These are phyloP conservation scores for Linanthus parryae DNA, from an alignment of 148 eudicot genomes.

Conservation along the genomic window DNA sequence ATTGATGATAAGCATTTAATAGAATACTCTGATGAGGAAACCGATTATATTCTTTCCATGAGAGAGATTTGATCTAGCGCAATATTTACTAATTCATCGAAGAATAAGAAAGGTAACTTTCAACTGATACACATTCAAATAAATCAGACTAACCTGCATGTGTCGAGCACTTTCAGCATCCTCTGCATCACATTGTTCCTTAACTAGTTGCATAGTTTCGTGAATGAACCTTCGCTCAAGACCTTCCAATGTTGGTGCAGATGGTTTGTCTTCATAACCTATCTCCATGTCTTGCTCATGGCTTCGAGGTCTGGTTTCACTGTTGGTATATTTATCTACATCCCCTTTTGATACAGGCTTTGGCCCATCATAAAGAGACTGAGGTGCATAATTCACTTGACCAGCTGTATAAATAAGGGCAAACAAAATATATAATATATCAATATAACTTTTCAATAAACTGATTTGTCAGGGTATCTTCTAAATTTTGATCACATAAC, in stretches of 20 bases:
- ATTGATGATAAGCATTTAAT: not conserved
- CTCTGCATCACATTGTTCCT: conserved; percentile 51
- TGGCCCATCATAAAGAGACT: no score
- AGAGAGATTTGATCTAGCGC: not conserved
- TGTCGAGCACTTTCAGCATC: conserved; percentile 58
- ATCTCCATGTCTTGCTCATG: conserved; percentile 54
- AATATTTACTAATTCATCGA: not conserved
- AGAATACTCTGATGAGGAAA: not conserved
- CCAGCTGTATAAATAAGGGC: no score
- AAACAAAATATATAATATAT: no score
- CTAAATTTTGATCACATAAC: no score
- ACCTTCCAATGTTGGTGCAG: conserved; percentile 28
- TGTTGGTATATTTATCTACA: no score
- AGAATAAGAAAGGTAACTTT: conserved; percentile 6
- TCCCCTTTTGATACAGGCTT: no score
- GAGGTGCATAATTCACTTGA: no score
- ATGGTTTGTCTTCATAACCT: conserved; percentile 46
- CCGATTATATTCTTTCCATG: not conserved
- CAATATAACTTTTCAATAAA: no score
- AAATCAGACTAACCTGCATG: conserved; percentile 42
- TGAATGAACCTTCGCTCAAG: conserved; percentile 45
- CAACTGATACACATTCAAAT: not conserved
- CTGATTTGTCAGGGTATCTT: no score
- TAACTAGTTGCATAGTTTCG: conserved; percentile 35
- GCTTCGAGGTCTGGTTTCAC: no score